Conservation (phyloP, 257 asterid species). For the Solanum piurae region DNA sequence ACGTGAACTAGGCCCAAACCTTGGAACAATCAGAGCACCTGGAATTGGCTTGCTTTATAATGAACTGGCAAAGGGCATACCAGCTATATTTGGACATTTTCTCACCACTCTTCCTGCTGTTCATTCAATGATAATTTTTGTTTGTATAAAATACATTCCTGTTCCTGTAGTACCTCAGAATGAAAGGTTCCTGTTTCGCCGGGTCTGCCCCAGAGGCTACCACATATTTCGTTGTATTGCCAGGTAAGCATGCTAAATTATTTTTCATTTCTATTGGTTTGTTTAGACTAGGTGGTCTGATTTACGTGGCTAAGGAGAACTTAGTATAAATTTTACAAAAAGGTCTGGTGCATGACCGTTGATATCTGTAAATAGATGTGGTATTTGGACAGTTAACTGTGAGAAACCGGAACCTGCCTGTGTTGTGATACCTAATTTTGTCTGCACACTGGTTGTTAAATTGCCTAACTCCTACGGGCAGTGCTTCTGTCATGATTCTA, state of each 20-base stretch:
- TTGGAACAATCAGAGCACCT: conserved; percentile 91
- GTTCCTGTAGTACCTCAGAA: conserved; percentile 82
- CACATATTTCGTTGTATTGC: conserved; percentile 97
- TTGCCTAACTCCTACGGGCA: background rate
- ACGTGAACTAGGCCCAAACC: conserved; percentile 72
- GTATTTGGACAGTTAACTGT: background rate
- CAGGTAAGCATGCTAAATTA: conserved; percentile 33
- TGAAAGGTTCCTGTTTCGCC: conserved; percentile 81
- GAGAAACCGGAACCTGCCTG: background rate
- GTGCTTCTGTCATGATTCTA: background rate
- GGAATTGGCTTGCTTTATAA: conserved; percentile 87
- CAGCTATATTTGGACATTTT: conserved; percentile 92
- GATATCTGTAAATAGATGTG: background rate
- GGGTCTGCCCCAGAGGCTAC: conserved; percentile 80
- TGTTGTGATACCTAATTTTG: background rate
- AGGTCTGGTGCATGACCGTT: background rate
- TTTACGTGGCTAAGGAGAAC: background rate
- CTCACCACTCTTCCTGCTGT: conserved; percentile 89
- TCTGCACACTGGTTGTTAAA: background rate
- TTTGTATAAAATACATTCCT: conserved; percentile 87
- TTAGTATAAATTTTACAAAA: background rate
- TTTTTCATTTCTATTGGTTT: background rate
- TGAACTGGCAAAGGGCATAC: conserved; percentile 91
- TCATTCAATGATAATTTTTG: conserved; percentile 93
- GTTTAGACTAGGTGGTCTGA: background rate